Evolutionary conservation across 768 basidiomycete genomes (phyloP).

Genomic region (Mycena chlorophos): DNA sequence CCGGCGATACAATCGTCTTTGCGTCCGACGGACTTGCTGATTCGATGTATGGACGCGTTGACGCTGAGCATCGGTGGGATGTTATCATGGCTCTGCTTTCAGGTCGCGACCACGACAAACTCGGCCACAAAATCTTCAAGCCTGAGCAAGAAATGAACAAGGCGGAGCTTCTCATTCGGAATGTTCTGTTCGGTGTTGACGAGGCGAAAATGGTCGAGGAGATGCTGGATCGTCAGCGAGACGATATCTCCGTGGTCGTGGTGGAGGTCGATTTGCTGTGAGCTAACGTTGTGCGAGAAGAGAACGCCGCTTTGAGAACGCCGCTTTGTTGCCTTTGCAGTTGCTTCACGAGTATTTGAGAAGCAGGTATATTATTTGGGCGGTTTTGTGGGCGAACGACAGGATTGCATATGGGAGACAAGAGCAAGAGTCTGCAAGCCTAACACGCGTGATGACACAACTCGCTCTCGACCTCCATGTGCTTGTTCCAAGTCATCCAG

Average conservation of each 20-base stretch:
- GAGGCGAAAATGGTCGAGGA: conserved; percentile 6
- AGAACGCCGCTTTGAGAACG: too few species aligned
- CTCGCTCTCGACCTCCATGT: too few species aligned
- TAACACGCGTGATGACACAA: too few species aligned
- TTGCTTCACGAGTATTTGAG: too few species aligned
- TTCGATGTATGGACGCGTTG: conserved; percentile 7
- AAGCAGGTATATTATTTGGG: too few species aligned
- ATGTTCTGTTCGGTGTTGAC: conserved; percentile 9
- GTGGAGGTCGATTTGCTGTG: conserved; percentile 8
- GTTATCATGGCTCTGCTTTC: conserved; percentile 9
- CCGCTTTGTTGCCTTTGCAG: too few species aligned
- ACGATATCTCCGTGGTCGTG: conserved; percentile 18
- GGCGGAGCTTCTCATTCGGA: conserved; percentile 12
- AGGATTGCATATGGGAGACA: too few species aligned
- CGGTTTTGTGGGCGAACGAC: too few species aligned
- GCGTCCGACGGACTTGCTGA: conserved; percentile 18
- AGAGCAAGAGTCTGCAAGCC: too few species aligned
- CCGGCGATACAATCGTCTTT: conserved; percentile 13
- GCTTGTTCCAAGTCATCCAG: too few species aligned
- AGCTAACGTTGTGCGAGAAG: too few species aligned
- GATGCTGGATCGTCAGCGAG: neutral
- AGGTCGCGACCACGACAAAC: conserved; percentile 4
- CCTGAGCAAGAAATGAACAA: neutral
- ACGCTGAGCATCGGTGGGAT: conserved; percentile 9
- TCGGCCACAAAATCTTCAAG: conserved; percentile 5